A percentile compares a stretch with the other conserved stretches of the same genome.
Conservation (phyloP, 768 basidiomycete genomes). For the Suillus variegatus region DNA sequence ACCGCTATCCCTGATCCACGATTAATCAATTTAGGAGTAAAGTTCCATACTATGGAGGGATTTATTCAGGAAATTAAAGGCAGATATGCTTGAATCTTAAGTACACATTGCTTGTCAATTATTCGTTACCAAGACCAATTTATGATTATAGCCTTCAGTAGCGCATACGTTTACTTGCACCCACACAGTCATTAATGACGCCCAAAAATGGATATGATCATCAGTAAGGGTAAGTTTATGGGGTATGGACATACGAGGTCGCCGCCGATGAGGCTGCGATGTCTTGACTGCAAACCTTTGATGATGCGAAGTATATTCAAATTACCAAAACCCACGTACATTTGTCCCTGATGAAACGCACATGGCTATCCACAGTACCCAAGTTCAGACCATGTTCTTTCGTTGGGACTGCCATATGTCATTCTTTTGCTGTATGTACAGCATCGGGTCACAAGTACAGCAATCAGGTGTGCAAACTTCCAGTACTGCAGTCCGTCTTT, state of each 20-base stretch:
- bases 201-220: too few species aligned
- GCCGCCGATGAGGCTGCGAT: too few species aligned
- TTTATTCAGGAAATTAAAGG: slow-evolving; percentile 23
- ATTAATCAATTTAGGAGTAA: slow-evolving; percentile 27
- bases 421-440: neutral
- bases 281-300: too few species aligned
- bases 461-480: neutral
- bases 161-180: too few species aligned
- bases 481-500: neutral
- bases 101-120: too few species aligned
- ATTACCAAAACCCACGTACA: too few species aligned
- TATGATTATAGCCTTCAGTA: too few species aligned
- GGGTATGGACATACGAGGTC: too few species aligned
- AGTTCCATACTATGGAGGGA: slow-evolving; percentile 21
- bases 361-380: neutral
- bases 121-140: too few species aligned
- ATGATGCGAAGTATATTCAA: too few species aligned
- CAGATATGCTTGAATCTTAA: slow-evolving; percentile 15
- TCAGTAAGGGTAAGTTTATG: too few species aligned
- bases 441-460: neutral
- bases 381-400: neutral
- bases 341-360: neutral
- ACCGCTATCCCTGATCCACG: slow-evolving; percentile 26
- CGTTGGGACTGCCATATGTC: neutral
- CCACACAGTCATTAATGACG: too few species aligned